phyloP scores from a whole-genome alignment of 2,329 filamentous ascomycete genomes.

The Diaporthe caulivora region DNA sequence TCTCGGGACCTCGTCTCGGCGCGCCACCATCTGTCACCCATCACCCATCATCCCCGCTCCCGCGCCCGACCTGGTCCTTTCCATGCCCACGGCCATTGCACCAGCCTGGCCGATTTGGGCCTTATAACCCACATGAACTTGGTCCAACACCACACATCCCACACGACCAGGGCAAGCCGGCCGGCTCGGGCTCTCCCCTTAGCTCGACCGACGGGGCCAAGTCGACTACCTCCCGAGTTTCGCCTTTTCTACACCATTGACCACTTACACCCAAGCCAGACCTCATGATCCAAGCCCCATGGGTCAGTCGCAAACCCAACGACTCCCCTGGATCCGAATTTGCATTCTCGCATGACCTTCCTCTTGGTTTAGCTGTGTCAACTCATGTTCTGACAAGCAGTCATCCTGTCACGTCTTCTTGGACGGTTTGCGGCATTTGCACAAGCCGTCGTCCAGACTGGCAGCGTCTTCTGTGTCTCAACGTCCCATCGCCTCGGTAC shows the following conservation, averaged over 20 bases:
- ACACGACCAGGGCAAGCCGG: not conserved
- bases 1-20: conserved; percentile 7
- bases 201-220: not conserved
- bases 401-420: conserved; percentile 22
- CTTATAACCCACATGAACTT: not conserved
- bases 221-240: not conserved
- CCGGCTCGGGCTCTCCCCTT: conserved; percentile 17
- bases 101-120: not conserved
- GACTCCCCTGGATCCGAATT: not conserved
- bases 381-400: conserved; percentile 24
- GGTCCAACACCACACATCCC: not conserved
- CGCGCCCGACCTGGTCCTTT: not conserved
- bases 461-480: not conserved
- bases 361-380: not conserved
- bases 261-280: not conserved
- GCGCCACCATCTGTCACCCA: conserved; percentile 15
- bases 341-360: conserved; percentile 11
- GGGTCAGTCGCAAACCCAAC: not conserved
- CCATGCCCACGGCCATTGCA: conserved; percentile 2
- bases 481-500: conserved; percentile 2
- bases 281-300: conserved; percentile 5
- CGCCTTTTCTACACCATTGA: conserved; percentile 8
- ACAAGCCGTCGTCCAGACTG: conserved; percentile 8
- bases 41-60: conserved; percentile 25
- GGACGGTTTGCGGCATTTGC: conserved; percentile 24